These are phyloP conservation scores for Dryadomyces quercus-mongolicae DNA, from an alignment of 2,329 filamentous ascomycete species.

Conservation along the genomic window DNA sequence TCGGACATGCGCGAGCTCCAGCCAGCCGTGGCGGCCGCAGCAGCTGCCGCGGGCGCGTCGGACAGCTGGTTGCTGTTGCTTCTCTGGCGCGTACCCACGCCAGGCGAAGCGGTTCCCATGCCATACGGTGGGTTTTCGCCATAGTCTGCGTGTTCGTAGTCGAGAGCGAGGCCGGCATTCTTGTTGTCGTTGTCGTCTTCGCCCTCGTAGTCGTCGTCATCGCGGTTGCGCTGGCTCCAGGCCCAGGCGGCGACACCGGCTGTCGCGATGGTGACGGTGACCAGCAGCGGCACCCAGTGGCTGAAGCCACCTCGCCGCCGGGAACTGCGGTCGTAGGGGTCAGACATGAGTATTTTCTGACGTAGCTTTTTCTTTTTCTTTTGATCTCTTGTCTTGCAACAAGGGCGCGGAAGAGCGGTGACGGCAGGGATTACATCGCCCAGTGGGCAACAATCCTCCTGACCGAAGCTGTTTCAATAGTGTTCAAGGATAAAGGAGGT, in stretches of 20 bases:
- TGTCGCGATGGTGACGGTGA: slow-evolving; percentile 81
- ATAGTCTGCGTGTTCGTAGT: slow-evolving; percentile 35
- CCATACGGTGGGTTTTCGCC: slow-evolving; percentile 35
- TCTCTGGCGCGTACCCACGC: too few species aligned
- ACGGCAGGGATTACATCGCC: neutral
- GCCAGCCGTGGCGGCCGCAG: slow-evolving; percentile 46
- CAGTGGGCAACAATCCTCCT: neutral
- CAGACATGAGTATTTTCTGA: slow-evolving; percentile 41
- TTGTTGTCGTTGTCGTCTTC: slow-evolving; percentile 20
- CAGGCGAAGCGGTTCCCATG: too few species aligned
- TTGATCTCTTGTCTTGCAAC: too few species aligned
- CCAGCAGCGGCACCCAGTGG: slow-evolving; percentile 80
- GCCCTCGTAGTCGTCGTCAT: slow-evolving; percentile 53
- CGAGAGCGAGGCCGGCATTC: slow-evolving; percentile 16
- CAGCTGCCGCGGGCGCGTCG: slow-evolving; percentile 21
- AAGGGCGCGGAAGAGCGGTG: neutral
- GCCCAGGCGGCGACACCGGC: slow-evolving; percentile 82
- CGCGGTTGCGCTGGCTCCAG: slow-evolving; percentile 76
- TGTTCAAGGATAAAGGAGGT: too few species aligned
- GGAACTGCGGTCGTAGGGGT: slow-evolving; percentile 42
- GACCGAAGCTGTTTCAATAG: neutral
- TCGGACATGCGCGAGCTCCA: slow-evolving; percentile 71
- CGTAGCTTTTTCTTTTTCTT: too few species aligned
- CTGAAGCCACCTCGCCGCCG: slow-evolving; percentile 54
- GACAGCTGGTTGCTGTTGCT: slow-evolving; percentile 5